phyloP scores from a whole-genome alignment of 352 stramenopile species.

The Pelagophyceae sp. region DNA sequence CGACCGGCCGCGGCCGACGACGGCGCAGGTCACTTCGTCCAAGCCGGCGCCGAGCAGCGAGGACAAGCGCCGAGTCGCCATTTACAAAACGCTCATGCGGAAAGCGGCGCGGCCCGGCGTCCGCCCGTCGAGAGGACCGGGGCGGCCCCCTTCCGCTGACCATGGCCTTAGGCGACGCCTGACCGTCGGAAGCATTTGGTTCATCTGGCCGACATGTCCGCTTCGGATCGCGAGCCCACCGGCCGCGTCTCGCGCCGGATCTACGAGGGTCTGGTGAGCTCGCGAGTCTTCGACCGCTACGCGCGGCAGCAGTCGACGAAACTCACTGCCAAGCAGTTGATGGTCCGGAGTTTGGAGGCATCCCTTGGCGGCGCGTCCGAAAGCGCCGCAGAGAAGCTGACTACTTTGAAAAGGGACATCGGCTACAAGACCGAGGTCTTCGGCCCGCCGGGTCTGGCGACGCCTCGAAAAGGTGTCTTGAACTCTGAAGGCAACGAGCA shows the following conservation, averaged over 20 bases:
- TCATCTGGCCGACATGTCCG: not conserved
- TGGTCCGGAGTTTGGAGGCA: not conserved
- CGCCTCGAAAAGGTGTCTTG: conserved; percentile 23
- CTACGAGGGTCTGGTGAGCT: not conserved
- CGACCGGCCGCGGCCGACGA: not conserved
- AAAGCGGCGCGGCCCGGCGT: not conserved
- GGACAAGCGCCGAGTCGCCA: not conserved
- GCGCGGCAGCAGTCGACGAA: not conserved
- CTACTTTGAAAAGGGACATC: conserved; percentile 5
- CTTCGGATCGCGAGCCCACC: not conserved
- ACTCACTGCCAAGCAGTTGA: not conserved
- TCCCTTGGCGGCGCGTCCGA: not conserved
- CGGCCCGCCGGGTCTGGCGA: conserved; percentile 22
- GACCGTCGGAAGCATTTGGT: not conserved
- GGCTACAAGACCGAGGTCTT: conserved; percentile 4
- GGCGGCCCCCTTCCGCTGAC: too few species aligned
- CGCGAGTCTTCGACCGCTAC: conserved; percentile 10
- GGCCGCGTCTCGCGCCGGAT: conserved; percentile 7
- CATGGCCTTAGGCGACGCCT: too few species aligned
- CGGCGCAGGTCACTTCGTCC: not conserved
- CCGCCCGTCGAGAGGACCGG: too few species aligned
- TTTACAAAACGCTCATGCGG: conserved; percentile 12
- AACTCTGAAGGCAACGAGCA: conserved; percentile 29
- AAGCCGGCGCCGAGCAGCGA: not conserved
- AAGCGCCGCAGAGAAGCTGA: not conserved